Percentiles rank a stretch among this genome's conserved stretches.
Evolutionary conservation across 805 yeast species (phyloP).

Genomic region (Tetrapisispora iriomotensis): DNA sequence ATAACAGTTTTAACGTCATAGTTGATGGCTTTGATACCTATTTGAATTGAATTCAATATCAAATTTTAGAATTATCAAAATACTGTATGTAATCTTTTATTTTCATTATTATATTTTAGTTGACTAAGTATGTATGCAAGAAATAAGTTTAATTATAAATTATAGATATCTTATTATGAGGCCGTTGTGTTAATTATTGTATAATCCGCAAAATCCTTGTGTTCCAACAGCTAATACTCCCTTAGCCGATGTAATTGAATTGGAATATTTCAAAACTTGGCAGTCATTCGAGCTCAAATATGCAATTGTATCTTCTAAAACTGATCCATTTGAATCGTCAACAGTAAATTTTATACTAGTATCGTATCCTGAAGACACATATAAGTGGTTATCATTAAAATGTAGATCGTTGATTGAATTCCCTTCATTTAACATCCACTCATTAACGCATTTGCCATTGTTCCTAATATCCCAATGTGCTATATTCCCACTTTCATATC

Average conservation of each 20-base stretch:
- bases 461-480: slow-evolving; percentile 35
- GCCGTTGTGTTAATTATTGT: too few relatives aligned
- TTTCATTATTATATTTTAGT: too few relatives aligned
- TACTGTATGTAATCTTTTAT: too few relatives aligned
- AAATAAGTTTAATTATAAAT: too few relatives aligned
- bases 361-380: slow-evolving; percentile 33
- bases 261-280: slow-evolving; percentile 9
- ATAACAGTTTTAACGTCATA: too few relatives aligned
- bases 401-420: slow-evolving; percentile 15
- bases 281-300: slow-evolving; percentile 17
- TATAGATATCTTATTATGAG: too few relatives aligned
- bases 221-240: too few relatives aligned
- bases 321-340: background rate
- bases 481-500: slow-evolving; percentile 30
- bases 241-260: slow-evolving; percentile 1
- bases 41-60: too few relatives aligned
- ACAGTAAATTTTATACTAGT: slow-evolving; percentile 9
- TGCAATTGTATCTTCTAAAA: background rate
- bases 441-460: slow-evolving; percentile 8
- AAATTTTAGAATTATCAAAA: too few relatives aligned
- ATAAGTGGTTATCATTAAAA: slow-evolving; percentile 5
- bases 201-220: too few relatives aligned
- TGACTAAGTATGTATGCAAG: too few relatives aligned
- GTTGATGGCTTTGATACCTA: too few relatives aligned
- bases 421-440: slow-evolving; percentile 11